Conservation (phyloP, 352 stramenopile species). For the Globisporangium camurandrum region DNA sequence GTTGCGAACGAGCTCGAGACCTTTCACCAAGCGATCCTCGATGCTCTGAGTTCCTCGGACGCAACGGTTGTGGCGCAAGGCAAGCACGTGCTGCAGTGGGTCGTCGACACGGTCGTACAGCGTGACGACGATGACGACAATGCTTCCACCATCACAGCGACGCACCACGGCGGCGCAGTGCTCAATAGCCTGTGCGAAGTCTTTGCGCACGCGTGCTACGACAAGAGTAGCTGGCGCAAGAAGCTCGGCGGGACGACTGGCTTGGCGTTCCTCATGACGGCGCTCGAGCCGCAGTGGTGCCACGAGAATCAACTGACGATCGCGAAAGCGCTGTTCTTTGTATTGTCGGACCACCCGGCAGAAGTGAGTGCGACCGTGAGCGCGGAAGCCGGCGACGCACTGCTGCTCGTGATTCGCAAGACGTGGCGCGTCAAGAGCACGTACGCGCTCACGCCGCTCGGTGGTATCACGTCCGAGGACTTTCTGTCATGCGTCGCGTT, state of each 20-base stretch:
- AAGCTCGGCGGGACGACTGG: conserved; percentile 77
- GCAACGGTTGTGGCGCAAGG: conserved; percentile 45
- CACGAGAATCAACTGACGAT: conserved; percentile 85
- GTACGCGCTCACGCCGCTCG: conserved; percentile 27
- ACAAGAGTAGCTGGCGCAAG: conserved; percentile 78
- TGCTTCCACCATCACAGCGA: conserved; percentile 20
- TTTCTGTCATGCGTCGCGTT: conserved; percentile 70
- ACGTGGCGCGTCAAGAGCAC: conserved; percentile 34
- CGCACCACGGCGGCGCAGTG: conserved; percentile 54
- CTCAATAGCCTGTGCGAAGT: conserved; percentile 77
- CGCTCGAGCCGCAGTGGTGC: conserved; percentile 64
- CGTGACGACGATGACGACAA: conserved; percentile 17
- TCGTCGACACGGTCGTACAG: conserved; percentile 40
- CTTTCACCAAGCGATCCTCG: conserved; percentile 55
- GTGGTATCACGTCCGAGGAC: conserved; percentile 41
- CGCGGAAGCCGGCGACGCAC: conserved; percentile 50
- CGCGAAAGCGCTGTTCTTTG: conserved; percentile 81
- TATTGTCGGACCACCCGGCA: conserved; percentile 76
- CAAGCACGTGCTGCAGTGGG: conserved; percentile 36
- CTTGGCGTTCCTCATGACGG: conserved; percentile 56
- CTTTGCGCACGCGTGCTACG: conserved; percentile 80
- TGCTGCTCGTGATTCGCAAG: conserved; percentile 52
- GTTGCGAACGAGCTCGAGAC: conserved; percentile 55
- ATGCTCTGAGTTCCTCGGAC: conserved; percentile 58
- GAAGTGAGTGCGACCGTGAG: conserved; percentile 81